Base-by-base conservation (phyloP, 331 rosid genomes). In the Quercus lobata region DNA sequence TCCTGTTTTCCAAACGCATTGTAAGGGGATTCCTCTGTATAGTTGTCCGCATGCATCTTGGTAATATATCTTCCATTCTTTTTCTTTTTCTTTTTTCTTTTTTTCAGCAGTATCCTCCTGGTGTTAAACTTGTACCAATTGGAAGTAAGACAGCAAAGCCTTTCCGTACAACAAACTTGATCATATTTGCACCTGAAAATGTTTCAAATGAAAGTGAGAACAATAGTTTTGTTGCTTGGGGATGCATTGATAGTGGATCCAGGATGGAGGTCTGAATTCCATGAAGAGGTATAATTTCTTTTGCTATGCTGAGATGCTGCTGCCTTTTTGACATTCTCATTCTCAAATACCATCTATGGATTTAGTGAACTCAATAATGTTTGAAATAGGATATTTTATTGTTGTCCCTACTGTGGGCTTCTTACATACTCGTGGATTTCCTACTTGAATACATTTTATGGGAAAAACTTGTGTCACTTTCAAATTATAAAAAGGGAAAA, bases 41-140 rank as follows among this genome's bases (percentile, higher is more conserved):
- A 2, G 7, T 62, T 81, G 32, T 41, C 75, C 54, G 15, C 46
- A 77, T 35, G 60, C 78, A 53, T 71, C 22, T 4, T 9, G 49
- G 21, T 37, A 49, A 57, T 77, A 55, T 63, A 35, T 69, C 37
- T 82, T 74, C 44, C 78, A 72, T 71, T 71, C 12, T 11, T 32
- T 57, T 69, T 4, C 41, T 25, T 25, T 25, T 25, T 25, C 27
- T 25, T 25, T 25, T 25, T 25, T 1, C 2, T 52, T 69, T 72
- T 46, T 86, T 84, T 72, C 89, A 94, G 98, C 96, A 94, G 80
- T 94, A 89, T 74, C 97, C 97, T 54, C 92, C 92, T 69, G 96
- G 96, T 83, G 88, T 89, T 84, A 73, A 69, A 52, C 80, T 92
- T 76, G 84, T 92, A 70, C 98, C 98, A 37, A 82, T 94, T 88